Conservation (phyloP, 768 basidiomycete genomes). For the Scleroderma citrinum region DNA sequence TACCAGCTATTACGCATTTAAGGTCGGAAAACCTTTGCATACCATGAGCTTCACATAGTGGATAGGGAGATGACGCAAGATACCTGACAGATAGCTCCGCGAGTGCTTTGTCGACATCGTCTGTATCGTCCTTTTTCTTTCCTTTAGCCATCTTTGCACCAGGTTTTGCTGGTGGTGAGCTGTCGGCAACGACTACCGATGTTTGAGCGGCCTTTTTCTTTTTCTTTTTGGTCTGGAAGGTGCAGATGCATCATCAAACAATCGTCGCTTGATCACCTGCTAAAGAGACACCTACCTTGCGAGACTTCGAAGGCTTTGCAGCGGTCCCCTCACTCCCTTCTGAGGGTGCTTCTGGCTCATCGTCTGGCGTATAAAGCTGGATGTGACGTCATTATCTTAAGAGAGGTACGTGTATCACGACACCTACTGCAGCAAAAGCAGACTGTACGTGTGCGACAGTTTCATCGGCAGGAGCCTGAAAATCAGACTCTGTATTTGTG, state of each 20-base stretch:
- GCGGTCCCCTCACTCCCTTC: conserved; percentile 18
- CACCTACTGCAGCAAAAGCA: conserved; percentile 43
- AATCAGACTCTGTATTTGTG: conserved; percentile 21
- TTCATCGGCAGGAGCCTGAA: conserved; percentile 37
- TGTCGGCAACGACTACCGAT: conserved; percentile 5
- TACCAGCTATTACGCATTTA: conserved; percentile 28
- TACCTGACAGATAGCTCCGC: conserved; percentile 81
- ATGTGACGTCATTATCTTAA: conserved; percentile 14
- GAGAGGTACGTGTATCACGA: conserved; percentile 2
- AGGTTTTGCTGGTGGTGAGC: background rate
- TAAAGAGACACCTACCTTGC: conserved; percentile 15
- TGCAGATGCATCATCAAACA: background rate
- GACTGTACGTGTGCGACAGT: conserved; percentile 8
- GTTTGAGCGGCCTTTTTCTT: conserved; percentile 28
- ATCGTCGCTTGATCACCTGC: background rate
- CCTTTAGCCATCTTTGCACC: conserved; percentile 46
- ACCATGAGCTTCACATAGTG: background rate
- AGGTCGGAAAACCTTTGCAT: conserved; percentile 47
- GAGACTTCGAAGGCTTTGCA: conserved; percentile 13
- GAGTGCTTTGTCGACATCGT: conserved; percentile 81
- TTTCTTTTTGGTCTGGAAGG: conserved; percentile 32
- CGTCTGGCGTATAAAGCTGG: conserved; percentile 39
- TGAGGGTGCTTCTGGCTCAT: conserved; percentile 10
- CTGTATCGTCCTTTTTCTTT: conserved; percentile 53
- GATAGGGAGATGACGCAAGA: conserved; percentile 8